phyloP scores from a whole-genome alignment of 805 yeast genomes.

The Monosporozyma unispora region DNA sequence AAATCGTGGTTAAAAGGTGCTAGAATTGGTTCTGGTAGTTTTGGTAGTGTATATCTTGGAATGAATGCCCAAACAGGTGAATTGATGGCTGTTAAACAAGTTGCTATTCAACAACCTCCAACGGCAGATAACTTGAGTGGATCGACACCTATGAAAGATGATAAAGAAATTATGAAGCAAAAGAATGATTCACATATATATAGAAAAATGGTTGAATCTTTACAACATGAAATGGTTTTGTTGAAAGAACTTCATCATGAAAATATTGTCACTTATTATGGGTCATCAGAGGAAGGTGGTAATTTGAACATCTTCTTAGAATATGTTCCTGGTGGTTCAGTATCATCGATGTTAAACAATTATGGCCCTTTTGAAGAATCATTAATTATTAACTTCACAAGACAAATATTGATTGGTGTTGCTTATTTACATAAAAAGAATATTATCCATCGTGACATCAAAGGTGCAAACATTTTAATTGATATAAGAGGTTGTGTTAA shows the following conservation, averaged over 20 bases:
- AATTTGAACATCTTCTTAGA: slow-evolving; percentile 71
- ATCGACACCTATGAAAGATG: neutral
- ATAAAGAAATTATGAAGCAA: slow-evolving; percentile 11
- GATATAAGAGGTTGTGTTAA: slow-evolving; percentile 76
- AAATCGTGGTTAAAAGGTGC: slow-evolving; percentile 89
- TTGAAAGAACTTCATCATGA: slow-evolving; percentile 77
- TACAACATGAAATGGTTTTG: slow-evolving; percentile 72
- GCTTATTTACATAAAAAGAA: slow-evolving; percentile 64
- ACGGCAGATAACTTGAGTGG: slow-evolving; percentile 8
- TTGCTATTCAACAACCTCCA: slow-evolving; percentile 40
- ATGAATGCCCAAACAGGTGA: slow-evolving; percentile 90
- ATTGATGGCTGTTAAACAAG: slow-evolving; percentile 95
- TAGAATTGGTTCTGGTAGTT: slow-evolving; percentile 87
- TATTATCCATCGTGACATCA: slow-evolving; percentile 79
- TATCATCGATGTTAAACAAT: slow-evolving; percentile 58
- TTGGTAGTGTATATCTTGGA: slow-evolving; percentile 88
- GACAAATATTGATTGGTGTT: slow-evolving; percentile 70
- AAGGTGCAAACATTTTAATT: slow-evolving; percentile 79
- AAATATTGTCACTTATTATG: slow-evolving; percentile 85
- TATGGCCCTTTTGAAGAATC: slow-evolving; percentile 80
- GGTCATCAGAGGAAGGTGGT: slow-evolving; percentile 69
- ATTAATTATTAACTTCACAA: slow-evolving; percentile 56
- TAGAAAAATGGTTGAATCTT: slow-evolving; percentile 61
- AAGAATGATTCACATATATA: slow-evolving; percentile 29
- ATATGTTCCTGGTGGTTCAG: slow-evolving; percentile 67